Conservation (phyloP, 73 alveolate species). For the Stentor roeselii region DNA sequence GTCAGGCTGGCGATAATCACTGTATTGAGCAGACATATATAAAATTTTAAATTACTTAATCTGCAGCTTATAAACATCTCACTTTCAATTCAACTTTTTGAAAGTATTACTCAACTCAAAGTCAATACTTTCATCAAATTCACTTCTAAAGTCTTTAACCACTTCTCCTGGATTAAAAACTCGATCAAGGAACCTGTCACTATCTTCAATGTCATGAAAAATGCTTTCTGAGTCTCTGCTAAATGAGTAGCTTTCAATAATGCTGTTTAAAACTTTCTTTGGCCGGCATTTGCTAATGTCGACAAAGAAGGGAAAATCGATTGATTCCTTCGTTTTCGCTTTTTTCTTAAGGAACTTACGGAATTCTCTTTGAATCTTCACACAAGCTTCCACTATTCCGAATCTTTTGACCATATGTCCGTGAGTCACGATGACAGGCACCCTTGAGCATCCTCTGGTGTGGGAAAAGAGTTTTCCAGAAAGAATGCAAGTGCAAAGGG, state of each 20-base stretch:
- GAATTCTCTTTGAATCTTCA: neutral
- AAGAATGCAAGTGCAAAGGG: neutral
- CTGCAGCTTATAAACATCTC: neutral
- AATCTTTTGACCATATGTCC: neutral
- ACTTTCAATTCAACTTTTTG: no score
- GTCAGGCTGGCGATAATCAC: no score
- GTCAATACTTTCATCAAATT: neutral
- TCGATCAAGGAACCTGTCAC: neutral
- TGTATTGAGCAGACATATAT: no score
- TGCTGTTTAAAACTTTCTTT: neutral
- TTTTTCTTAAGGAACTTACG: neutral
- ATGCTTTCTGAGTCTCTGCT: neutral
- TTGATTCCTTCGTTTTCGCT: neutral
- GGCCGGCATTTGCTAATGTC: neutral
- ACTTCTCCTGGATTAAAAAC: neutral
- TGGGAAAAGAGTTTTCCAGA: neutral
- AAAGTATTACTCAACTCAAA: neutral
- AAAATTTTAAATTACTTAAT: neutral
- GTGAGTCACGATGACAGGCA: neutral
- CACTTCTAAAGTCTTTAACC: neutral
- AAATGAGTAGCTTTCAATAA: neutral
- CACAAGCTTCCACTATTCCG: neutral
- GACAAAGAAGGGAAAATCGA: neutral
- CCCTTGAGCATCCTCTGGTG: neutral
- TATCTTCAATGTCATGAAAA: neutral